Percentiles rank a stretch among this genome's conserved stretches.
Conservation (phyloP, 257 asterid species). For the Solanum ahanhuiri region DNA sequence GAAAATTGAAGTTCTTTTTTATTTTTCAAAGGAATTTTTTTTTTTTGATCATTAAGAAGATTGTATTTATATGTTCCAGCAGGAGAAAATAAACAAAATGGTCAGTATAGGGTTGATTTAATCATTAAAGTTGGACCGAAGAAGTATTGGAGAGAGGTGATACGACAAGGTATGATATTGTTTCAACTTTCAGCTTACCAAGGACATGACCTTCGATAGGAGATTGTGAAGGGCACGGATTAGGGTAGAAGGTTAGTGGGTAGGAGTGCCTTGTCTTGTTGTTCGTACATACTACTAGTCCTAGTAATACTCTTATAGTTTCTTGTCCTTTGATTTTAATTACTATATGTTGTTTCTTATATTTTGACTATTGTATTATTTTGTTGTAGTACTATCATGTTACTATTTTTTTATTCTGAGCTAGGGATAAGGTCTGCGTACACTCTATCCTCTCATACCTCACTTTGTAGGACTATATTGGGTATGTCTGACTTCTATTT, state of each 20-base stretch:
- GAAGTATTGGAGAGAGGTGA: not conserved
- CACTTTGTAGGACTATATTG: not conserved
- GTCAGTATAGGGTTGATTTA: not conserved
- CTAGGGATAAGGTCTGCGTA: not conserved
- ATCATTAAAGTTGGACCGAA: not conserved
- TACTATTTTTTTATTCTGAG: not conserved
- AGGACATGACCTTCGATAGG: not conserved
- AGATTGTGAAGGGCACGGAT: not conserved
- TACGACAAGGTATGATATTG: not conserved
- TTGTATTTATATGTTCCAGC: not conserved
- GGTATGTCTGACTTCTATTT: not conserved
- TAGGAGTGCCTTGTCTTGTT: not conserved
- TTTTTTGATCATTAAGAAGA: not conserved
- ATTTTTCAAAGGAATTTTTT: not conserved
- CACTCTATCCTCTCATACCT: not conserved
- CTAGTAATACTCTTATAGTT: not conserved
- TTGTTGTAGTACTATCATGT: not conserved
- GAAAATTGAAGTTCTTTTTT: not conserved
- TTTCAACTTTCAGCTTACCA: not conserved
- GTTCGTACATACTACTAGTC: not conserved
- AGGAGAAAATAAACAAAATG: not conserved
- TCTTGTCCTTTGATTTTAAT: not conserved
- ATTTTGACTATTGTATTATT: not conserved
- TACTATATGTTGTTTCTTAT: too few relatives aligned
- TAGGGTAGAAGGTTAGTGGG: not conserved